Evolutionary conservation across 139 green algal genomes (phyloP), one percentile per base, ranked within the genome.

Genomic region (Coelastrella sp.): DNA sequence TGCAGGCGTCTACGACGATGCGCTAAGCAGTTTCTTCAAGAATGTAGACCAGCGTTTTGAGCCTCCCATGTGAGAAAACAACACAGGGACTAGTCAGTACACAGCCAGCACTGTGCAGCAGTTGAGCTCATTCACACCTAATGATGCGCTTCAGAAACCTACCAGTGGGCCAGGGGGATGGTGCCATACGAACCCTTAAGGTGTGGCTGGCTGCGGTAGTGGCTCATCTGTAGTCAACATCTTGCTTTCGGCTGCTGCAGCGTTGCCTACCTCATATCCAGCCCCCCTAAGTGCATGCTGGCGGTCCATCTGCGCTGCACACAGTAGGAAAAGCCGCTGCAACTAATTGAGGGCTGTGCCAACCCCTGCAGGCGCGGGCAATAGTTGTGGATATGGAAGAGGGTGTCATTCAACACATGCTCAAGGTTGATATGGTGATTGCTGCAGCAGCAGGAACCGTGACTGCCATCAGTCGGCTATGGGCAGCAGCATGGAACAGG

Each of bases 301-400:
- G 32, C 32, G 32, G 32, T 47, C 32, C 32, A 47, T 47, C 32
- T 47, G 32, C 32, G 32, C 32, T 47, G 32, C 32, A 47, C 32
- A 47, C 32, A 47, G 32, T 47, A 47, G 32, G 1, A 47, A 47
- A 47, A 47, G 32, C 32, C 32, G 32, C 32, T 47, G 32, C 32
- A 47, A 47, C 32, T 47, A 47, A 47, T 47, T 47, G 32, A 47
- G 32, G 32, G 32, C 32, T 47, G 32, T 47, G 32, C 32, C 32
- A 47, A 47, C 32, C 64, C 64, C 56, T 92, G 23, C 91, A 95
- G 91, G 96, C 96, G 3, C 92, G 95, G 19, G 95, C 95, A 5
- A 93, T 98, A 7, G 87, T 98, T 3, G 95, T 98, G 11, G 96
- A 98, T 90, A 98, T 97, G 95, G 96, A 98, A 85, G 96, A 97